These are phyloP conservation scores for Nicotiana sylvestris DNA, from an alignment of 257 asterid species.

Conservation along the genomic window DNA sequence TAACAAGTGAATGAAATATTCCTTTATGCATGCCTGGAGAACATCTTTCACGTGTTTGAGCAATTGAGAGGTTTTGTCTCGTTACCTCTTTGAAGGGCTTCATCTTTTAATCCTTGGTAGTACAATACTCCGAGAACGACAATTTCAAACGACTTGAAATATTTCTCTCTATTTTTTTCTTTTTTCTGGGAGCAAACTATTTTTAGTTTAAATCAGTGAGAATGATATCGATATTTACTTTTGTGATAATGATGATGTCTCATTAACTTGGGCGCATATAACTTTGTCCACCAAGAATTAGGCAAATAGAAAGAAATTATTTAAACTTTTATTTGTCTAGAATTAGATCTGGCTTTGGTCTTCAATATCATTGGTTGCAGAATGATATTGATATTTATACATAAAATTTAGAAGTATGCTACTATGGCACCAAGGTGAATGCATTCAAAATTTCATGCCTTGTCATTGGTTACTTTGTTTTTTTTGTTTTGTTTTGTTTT, in stretches of 20 bases:
- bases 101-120: background rate
- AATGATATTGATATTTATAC: background rate
- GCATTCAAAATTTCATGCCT: background rate
- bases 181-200: background rate
- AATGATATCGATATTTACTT: background rate
- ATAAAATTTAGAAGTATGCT: background rate
- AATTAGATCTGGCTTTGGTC: background rate
- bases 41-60: background rate
- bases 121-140: background rate
- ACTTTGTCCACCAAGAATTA: background rate
- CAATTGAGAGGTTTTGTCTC: background rate
- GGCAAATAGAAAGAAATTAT: background rate
- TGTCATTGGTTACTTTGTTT: background rate
- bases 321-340: background rate
- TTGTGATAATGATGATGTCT: background rate
- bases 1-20: background rate
- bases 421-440: background rate
- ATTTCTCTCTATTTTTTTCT: too few species aligned
- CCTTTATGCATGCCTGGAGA: background rate
- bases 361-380: background rate
- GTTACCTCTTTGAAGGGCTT: background rate
- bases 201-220: background rate
- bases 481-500: too few species aligned
- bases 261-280: background rate
- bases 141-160: background rate